These are phyloP conservation scores for Mycosphaerella arachidis DNA, from an alignment of 2,329 filamentous ascomycete species.

Conservation along the genomic window DNA sequence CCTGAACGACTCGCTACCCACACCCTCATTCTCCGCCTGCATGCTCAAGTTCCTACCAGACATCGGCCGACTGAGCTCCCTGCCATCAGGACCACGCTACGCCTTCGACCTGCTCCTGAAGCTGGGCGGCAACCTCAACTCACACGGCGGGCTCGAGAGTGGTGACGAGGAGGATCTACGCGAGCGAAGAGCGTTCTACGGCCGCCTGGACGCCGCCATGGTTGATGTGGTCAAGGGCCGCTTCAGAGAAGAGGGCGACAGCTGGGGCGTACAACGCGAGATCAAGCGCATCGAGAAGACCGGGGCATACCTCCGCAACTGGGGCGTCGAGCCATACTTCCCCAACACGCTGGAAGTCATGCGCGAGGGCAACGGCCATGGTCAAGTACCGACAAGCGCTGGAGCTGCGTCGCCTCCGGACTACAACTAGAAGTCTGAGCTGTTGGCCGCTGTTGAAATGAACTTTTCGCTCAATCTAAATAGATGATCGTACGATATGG, in stretches of 20 bases:
- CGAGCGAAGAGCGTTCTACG: slow-evolving; percentile 49
- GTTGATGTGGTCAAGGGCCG: slow-evolving; percentile 49
- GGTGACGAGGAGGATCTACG: slow-evolving; percentile 46
- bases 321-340: slow-evolving; percentile 52
- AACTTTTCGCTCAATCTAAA: not conserved
- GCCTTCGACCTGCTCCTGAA: slow-evolving; percentile 54
- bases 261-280: slow-evolving; percentile 49
- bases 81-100: slow-evolving; percentile 46
- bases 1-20: slow-evolving; percentile 51
- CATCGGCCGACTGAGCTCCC: slow-evolving; percentile 47
- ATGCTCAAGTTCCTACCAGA: slow-evolving; percentile 54
- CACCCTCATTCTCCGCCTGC: slow-evolving; percentile 49
- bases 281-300: slow-evolving; percentile 56
- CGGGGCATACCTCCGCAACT: slow-evolving; percentile 48
- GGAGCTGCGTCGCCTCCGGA: slow-evolving; percentile 2
- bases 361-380: slow-evolving; percentile 31
- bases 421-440: slow-evolving; percentile 2
- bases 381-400: not conserved
- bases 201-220: slow-evolving; percentile 47
- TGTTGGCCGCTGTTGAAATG: not conserved
- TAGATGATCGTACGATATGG: not conserved
- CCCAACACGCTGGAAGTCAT: slow-evolving; percentile 49
- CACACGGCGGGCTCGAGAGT: slow-evolving; percentile 49
- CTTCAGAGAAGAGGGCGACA: slow-evolving; percentile 47
- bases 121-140: slow-evolving; percentile 53